Evolutionary conservation across 805 yeast species (phyloP).

Genomic region (Candida cerambycidarum): DNA sequence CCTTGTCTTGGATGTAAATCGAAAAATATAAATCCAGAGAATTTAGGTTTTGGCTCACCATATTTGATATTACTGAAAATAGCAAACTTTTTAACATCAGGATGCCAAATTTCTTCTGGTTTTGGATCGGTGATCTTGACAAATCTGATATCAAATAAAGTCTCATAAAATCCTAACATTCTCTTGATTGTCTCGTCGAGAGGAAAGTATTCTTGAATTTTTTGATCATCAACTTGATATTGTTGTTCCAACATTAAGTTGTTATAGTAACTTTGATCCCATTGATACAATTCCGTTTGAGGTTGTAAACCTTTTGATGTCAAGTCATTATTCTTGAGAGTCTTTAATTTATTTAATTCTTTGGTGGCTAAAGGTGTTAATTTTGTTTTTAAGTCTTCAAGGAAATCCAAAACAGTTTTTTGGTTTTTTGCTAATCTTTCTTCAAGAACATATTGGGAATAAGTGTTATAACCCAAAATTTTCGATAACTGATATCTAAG

Average conservation of each 20-base stretch:
- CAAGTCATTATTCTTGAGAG: slow-evolving; percentile 55
- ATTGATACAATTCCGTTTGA: slow-evolving; percentile 48
- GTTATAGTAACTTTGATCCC: slow-evolving; percentile 75
- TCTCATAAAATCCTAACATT: slow-evolving; percentile 73
- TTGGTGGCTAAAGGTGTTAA: slow-evolving; percentile 57
- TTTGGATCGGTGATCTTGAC: slow-evolving; percentile 44
- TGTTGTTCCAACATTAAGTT: slow-evolving; percentile 64
- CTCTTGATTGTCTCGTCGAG: slow-evolving; percentile 61
- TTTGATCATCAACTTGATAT: slow-evolving; percentile 68
- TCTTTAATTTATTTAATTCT: slow-evolving; percentile 50
- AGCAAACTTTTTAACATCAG: slow-evolving; percentile 70
- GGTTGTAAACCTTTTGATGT: slow-evolving; percentile 41
- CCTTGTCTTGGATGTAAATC: slow-evolving; percentile 86
- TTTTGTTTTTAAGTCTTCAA: slow-evolving; percentile 59
- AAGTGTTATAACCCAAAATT: slow-evolving; percentile 64
- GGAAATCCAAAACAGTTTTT: slow-evolving; percentile 57
- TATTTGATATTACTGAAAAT: slow-evolving; percentile 60
- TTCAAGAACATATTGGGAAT: slow-evolving; percentile 70
- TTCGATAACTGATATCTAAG: slow-evolving; percentile 63
- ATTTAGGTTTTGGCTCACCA: slow-evolving; percentile 44
- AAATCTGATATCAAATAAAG: slow-evolving; percentile 67
- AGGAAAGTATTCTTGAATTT: slow-evolving; percentile 78
- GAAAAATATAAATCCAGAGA: slow-evolving; percentile 76
- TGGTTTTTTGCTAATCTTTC: slow-evolving; percentile 79
- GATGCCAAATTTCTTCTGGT: slow-evolving; percentile 65